Evolutionary conservation across 352 stramenopile genomes (phyloP).

Genomic region (Phytophthora kernoviae): DNA sequence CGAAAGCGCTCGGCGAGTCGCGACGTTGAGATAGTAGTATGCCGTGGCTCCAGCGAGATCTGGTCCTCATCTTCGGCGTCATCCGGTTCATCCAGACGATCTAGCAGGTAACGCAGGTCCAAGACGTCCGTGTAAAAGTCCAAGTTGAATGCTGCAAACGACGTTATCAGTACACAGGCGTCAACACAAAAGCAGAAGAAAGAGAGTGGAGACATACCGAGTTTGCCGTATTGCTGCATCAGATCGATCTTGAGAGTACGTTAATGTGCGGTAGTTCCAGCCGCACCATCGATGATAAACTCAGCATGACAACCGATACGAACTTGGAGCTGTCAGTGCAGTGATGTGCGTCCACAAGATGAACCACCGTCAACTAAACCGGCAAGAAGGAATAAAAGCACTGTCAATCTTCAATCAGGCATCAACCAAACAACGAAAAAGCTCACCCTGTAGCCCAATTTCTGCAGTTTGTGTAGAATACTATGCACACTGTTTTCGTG

Average conservation of each 20-base stretch:
- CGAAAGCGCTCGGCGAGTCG: slow-evolving; percentile 61
- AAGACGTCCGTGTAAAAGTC: slow-evolving; percentile 90
- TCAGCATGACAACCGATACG: slow-evolving; percentile 96
- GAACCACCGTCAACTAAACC: slow-evolving; percentile 88
- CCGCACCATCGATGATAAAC: slow-evolving; percentile 97
- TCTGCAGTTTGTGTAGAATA: slow-evolving; percentile 95
- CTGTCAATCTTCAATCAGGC: too few relatives aligned
- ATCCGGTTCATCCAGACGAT: slow-evolving; percentile 77
- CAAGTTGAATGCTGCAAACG: slow-evolving; percentile 73
- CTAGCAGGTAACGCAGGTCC: slow-evolving; percentile 82
- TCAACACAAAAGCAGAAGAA: not conserved
- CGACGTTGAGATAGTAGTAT: slow-evolving; percentile 24
- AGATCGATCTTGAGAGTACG: slow-evolving; percentile 99
- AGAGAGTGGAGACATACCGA: slow-evolving; percentile 38
- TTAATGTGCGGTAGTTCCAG: slow-evolving; percentile 99
- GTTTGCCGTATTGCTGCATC: slow-evolving; percentile 91
- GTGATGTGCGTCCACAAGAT: slow-evolving; percentile 95
- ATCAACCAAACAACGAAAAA: slow-evolving; percentile 9
- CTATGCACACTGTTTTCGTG: slow-evolving; percentile 96
- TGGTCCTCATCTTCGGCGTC: slow-evolving; percentile 50
- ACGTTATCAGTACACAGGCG: not conserved
- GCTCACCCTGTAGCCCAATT: slow-evolving; percentile 83
- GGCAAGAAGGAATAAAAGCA: too few relatives aligned
- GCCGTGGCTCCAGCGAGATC: slow-evolving; percentile 38
- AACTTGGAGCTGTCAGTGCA: slow-evolving; percentile 97